Percentiles rank a stretch among this genome's conserved stretches.
Evolutionary conservation across 2,329 filamentous ascomycete genomes (phyloP).

Genomic region (Colletotrichum sp.): DNA sequence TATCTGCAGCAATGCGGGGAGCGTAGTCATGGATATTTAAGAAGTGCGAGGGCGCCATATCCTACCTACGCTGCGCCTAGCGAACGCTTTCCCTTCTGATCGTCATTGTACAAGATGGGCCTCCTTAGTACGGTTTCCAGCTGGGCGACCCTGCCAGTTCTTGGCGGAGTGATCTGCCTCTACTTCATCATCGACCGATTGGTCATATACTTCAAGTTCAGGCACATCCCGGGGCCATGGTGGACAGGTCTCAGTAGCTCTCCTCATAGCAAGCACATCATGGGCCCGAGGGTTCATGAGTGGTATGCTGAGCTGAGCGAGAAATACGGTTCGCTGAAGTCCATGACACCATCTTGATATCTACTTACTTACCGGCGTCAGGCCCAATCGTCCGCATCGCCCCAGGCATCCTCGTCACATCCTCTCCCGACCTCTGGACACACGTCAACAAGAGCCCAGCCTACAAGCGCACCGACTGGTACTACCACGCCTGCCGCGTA

Average conservation of each 20-base stretch:
- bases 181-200: not conserved
- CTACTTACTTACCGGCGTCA: not conserved
- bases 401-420: constrained; percentile 53
- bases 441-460: constrained; percentile 46
- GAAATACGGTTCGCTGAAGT: constrained; percentile 32
- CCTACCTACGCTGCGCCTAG: not conserved
- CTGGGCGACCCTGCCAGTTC: not conserved
- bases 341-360: not conserved
- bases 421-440: constrained; percentile 51
- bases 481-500: constrained; percentile 48
- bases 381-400: constrained; percentile 40
- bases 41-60: not conserved
- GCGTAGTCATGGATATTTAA: not conserved
- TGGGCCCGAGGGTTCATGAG: constrained; percentile 24
- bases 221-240: constrained; percentile 27
- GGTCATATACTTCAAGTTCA: constrained; percentile 14
- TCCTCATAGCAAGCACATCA: constrained; percentile 29
- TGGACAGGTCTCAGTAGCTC: constrained; percentile 25
- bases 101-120: not conserved
- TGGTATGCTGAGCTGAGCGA: constrained; percentile 30
- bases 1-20: no score
- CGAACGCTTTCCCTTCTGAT: no score
- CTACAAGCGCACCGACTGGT: constrained; percentile 49
- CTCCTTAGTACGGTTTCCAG: not conserved
- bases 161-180: not conserved